phyloP scores from a whole-genome alignment of 139 green algal species.

The Zygnema circumcarinatum region DNA sequence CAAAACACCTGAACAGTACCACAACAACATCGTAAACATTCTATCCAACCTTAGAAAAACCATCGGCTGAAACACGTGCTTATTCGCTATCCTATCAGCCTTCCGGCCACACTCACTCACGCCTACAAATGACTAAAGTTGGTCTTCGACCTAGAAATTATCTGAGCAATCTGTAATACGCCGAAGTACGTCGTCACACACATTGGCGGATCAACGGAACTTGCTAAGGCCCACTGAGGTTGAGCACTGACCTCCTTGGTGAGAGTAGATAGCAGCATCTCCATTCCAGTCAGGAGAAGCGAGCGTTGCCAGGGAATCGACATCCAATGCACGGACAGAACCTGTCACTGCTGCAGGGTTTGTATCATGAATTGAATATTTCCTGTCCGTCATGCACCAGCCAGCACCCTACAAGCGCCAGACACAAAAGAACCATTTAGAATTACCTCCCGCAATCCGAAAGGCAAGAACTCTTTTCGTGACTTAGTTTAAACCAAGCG shows the following conservation, averaged over 20 bases:
- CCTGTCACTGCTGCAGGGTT: slow-evolving; percentile 30
- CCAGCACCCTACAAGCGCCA: slow-evolving; percentile 44
- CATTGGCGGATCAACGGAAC: too few relatives aligned
- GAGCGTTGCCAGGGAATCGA: slow-evolving; percentile 25
- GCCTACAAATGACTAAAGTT: too few relatives aligned
- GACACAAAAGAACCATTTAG: slow-evolving; percentile 17
- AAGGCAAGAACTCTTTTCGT: not conserved
- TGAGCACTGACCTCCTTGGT: slow-evolving; percentile 24
- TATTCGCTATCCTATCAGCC: not conserved
- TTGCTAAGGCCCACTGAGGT: too few relatives aligned
- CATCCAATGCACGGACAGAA: slow-evolving; percentile 30
- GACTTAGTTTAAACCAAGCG: not conserved
- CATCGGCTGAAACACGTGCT: not conserved
- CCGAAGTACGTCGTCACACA: too few relatives aligned
- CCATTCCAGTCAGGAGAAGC: slow-evolving; percentile 38
- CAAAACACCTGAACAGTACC: slow-evolving; percentile 40
- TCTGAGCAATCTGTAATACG: too few relatives aligned
- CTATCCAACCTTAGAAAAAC: not conserved
- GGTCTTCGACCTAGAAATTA: too few relatives aligned
- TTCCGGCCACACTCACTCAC: not conserved
- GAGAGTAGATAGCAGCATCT: slow-evolving; percentile 34
- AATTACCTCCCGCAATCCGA: not conserved
- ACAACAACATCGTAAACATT: not conserved
- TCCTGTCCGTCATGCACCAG: slow-evolving; percentile 36
- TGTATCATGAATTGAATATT: slow-evolving; percentile 48